Conservation (phyloP, 2,329 filamentous ascomycete genomes). For the Cercospora brassicicola region DNA sequence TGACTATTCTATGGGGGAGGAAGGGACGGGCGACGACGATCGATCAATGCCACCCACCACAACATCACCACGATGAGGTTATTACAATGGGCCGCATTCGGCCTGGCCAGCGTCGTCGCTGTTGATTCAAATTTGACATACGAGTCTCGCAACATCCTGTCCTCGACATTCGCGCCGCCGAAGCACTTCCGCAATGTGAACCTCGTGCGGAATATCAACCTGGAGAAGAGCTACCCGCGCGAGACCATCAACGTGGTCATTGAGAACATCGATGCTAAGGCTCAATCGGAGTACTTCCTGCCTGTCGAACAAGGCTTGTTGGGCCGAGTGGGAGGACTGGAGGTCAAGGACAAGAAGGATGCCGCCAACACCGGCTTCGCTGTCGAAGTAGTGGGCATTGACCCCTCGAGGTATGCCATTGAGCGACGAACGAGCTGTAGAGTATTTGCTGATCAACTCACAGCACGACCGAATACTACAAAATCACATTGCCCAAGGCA, state of each 20-base stretch:
- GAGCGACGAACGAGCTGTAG: background rate
- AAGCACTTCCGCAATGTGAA: constrained; percentile 94
- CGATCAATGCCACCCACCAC: constrained; percentile 1
- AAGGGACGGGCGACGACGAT: background rate
- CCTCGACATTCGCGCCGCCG: constrained; percentile 70
- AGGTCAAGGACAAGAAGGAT: constrained; percentile 91
- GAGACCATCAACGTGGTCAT: constrained; percentile 93
- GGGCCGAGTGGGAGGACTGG: constrained; percentile 75
- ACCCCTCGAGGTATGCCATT: constrained; percentile 51
- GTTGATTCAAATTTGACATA: constrained; percentile 61
- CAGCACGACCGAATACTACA: constrained; percentile 68
- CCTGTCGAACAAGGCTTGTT: constrained; percentile 78
- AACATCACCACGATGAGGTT: constrained; percentile 35
- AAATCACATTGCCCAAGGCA: constrained; percentile 73
- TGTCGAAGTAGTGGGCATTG: constrained; percentile 65
- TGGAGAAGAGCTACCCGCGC: constrained; percentile 88
- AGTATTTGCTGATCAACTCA: constrained; percentile 8
- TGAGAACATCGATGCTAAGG: constrained; percentile 76
- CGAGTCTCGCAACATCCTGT: constrained; percentile 50
- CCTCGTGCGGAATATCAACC: constrained; percentile 81
- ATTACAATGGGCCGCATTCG: constrained; percentile 40
- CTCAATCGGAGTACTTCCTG: constrained; percentile 88
- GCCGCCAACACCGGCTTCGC: constrained; percentile 64
- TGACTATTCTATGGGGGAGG: background rate
- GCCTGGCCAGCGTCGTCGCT: constrained; percentile 55